Evolutionary conservation across 2,329 filamentous ascomycete species (phyloP).

Genomic region (Dryadomyces quercivorus): DNA sequence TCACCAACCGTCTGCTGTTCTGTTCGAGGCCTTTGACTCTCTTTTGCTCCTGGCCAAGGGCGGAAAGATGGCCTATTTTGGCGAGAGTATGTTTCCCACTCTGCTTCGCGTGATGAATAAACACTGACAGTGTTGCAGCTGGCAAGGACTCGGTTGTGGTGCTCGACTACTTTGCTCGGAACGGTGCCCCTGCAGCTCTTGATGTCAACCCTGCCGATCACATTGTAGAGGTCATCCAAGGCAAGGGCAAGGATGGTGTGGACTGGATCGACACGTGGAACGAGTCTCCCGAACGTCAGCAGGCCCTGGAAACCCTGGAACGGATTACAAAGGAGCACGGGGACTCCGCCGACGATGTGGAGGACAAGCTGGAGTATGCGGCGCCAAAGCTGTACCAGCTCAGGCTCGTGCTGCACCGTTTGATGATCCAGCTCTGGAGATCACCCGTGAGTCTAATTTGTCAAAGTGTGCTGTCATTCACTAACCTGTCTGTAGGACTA

Average conservation of each 20-base stretch:
- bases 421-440: slow-evolving; percentile 8
- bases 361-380: slow-evolving; percentile 50
- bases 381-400: slow-evolving; percentile 54
- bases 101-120: no score
- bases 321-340: slow-evolving; percentile 15
- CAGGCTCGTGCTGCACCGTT: slow-evolving; percentile 34
- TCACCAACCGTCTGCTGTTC: slow-evolving; percentile 54
- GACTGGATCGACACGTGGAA: slow-evolving; percentile 28
- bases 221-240: slow-evolving; percentile 49
- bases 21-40: slow-evolving; percentile 56
- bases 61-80: slow-evolving; percentile 56
- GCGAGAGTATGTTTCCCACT: slow-evolving; percentile 17
- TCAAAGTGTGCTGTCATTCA: background rate
- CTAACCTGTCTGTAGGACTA: slow-evolving; percentile 33
- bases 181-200: slow-evolving; percentile 49
- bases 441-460: slow-evolving; percentile 3
- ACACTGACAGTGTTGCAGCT: background rate
- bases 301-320: slow-evolving; percentile 51
- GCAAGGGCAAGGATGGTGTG: slow-evolving; percentile 13
- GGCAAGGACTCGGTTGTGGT: slow-evolving; percentile 38
- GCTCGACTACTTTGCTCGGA: slow-evolving; percentile 51
- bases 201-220: slow-evolving; percentile 64
- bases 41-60: slow-evolving; percentile 51
- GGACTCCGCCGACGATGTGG: slow-evolving; percentile 4
- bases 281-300: slow-evolving; percentile 25